Conservation (phyloP, 768 basidiomycete genomes). For the Panellus pusillus region DNA sequence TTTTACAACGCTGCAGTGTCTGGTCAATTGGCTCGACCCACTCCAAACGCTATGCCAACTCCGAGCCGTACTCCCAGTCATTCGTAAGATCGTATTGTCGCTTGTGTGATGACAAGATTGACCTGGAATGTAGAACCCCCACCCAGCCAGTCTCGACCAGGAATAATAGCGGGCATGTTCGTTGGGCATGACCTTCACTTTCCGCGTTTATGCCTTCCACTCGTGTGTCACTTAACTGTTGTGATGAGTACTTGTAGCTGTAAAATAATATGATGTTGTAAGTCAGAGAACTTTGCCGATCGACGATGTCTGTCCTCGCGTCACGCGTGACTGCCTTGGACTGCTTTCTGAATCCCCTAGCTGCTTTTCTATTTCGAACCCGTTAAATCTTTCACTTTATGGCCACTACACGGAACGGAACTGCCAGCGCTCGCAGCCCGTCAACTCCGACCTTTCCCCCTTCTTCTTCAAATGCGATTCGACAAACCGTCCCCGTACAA, state of each 20-base stretch:
- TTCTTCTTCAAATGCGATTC: slow-evolving; percentile 5
- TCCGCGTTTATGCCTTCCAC: not conserved
- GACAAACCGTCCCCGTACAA: slow-evolving; percentile 7
- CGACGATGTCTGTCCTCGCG: not conserved
- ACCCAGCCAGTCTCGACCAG: not conserved
- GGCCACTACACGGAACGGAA: slow-evolving; percentile 12
- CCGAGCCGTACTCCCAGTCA: not conserved
- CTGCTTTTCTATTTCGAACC: not conserved
- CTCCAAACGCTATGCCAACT: slow-evolving; percentile 19
- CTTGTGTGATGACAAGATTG: not conserved
- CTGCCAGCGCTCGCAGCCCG: slow-evolving; percentile 9
- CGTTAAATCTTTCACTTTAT: slow-evolving; percentile 1
- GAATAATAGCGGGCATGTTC: slow-evolving; percentile 1
- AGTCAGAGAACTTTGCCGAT: not conserved
- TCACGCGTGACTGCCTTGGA: not conserved
- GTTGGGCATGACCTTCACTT: slow-evolving; percentile 6
- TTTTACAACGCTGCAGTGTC: slow-evolving; percentile 47
- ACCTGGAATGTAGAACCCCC: not conserved
- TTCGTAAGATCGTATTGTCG: not conserved
- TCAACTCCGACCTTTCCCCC: slow-evolving; percentile 15
- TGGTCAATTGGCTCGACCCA: slow-evolving; percentile 37
- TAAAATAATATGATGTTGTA: too few species aligned
- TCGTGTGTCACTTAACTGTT: not conserved
- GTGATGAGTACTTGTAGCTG: too few species aligned
- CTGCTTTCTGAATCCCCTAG: not conserved